A percentile compares a stretch with the other conserved stretches of the same genome.
Conservation (phyloP, 2,329 filamentous ascomycete genomes). For the Colletotrichum paranaense region DNA sequence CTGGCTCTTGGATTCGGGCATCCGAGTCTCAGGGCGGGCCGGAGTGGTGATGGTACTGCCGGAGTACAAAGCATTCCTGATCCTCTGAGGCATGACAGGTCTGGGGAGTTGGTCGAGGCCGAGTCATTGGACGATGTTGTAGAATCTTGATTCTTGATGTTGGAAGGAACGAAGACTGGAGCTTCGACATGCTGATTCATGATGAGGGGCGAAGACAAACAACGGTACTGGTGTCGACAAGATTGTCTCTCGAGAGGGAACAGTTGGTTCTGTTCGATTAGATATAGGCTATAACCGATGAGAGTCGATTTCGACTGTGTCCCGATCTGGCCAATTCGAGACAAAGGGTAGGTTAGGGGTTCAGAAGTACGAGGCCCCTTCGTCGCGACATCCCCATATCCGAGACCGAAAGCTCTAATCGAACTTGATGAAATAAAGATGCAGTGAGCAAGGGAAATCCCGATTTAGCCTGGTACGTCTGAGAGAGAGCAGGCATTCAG, state of each 20-base stretch:
- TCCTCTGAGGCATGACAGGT: background rate
- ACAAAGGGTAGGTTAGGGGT: background rate
- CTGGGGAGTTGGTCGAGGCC: background rate
- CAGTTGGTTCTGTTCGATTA: background rate
- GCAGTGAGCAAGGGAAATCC: background rate
- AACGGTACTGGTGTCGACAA: background rate
- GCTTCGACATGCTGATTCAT: conserved; percentile 26
- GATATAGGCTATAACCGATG: conserved; percentile 1
- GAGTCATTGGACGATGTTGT: background rate
- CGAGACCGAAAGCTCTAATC: background rate
- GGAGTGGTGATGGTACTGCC: background rate
- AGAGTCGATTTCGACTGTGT: background rate
- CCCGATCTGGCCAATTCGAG: background rate
- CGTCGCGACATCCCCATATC: background rate
- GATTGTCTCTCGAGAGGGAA: background rate
- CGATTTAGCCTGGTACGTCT: background rate
- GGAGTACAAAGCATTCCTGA: background rate
- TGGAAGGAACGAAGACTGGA: background rate
- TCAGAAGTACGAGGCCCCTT: background rate
- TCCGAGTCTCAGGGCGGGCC: background rate
- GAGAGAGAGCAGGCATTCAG: background rate
- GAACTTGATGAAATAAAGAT: background rate
- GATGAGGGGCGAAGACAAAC: background rate
- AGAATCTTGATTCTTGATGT: background rate
- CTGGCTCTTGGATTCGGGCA: background rate